Evolutionary conservation across 345 rosid genomes (phyloP).

Genomic region (Corymbia maculata): DNA sequence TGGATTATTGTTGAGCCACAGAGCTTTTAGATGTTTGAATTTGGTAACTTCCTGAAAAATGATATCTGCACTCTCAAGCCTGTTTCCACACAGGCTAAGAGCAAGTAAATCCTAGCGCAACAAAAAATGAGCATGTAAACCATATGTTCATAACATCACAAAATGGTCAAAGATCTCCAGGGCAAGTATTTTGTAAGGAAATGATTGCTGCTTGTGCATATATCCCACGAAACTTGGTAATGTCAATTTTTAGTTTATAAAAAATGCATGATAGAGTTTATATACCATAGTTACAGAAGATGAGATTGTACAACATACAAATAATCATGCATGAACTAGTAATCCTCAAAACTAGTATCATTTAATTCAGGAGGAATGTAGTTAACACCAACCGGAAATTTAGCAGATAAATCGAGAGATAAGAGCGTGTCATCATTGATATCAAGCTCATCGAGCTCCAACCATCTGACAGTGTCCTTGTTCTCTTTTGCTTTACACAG

Average conservation of each 20-base stretch:
- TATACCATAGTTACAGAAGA: not conserved
- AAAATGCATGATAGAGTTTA: not conserved
- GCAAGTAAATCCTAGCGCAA: constrained; percentile 61
- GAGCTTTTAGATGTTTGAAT: constrained; percentile 58
- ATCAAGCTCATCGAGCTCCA: constrained; percentile 78
- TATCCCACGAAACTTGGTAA: not conserved
- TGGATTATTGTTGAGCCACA: constrained; percentile 87
- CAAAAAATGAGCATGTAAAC: not conserved
- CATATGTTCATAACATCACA: not conserved
- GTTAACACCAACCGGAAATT: constrained; percentile 44
- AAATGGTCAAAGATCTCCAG: not conserved
- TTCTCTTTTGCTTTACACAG: constrained; percentile 32
- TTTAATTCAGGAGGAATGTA: not conserved
- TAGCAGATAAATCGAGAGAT: constrained; percentile 46
- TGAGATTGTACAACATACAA: not conserved
- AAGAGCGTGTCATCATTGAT: constrained; percentile 46
- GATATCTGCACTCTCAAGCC: constrained; percentile 41
- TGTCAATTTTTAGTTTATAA: not conserved
- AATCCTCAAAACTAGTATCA: not conserved
- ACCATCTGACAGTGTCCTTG: constrained; percentile 50
- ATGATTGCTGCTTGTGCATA: not conserved
- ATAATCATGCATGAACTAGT: too few relatives aligned
- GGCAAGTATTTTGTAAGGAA: not conserved
- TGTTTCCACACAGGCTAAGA: constrained; percentile 75
- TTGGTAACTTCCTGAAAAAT: constrained; percentile 52